Evolutionary conservation across 371 early-diverging fungal species (phyloP).

Genomic region (Mortierella sp.): DNA sequence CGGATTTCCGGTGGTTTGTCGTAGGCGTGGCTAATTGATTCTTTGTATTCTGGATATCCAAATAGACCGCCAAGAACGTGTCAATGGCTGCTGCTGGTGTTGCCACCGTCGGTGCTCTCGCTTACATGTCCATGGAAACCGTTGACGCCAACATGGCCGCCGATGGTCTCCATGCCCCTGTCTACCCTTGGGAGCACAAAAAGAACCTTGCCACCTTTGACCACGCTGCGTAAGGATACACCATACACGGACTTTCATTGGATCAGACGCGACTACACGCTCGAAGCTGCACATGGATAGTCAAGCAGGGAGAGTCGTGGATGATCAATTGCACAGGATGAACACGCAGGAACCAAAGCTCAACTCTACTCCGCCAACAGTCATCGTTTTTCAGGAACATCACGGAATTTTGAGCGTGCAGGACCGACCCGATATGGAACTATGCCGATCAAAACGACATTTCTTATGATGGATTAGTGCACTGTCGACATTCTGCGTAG

Average conservation of each 20-base stretch:
- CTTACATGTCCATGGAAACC: slow-evolving; percentile 63
- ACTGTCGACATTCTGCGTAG: not conserved
- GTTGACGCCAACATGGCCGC: slow-evolving; percentile 84
- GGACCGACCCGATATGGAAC: slow-evolving; percentile 3
- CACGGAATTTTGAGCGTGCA: not conserved
- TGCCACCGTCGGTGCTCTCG: slow-evolving; percentile 69
- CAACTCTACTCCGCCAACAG: not conserved
- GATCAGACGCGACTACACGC: not conserved
- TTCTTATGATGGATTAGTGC: not conserved
- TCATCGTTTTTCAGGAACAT: not conserved
- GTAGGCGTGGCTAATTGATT: not conserved
- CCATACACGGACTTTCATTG: too few species aligned
- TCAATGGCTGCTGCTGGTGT: slow-evolving; percentile 70
- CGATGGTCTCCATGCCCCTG: slow-evolving; percentile 94
- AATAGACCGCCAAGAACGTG: slow-evolving; percentile 58
- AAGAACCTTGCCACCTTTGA: slow-evolving; percentile 90
- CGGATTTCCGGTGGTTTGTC: not conserved
- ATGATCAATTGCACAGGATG: not conserved
- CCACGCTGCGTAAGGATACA: slow-evolving; percentile 85
- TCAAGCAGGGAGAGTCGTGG: too few species aligned
- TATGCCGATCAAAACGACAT: not conserved
- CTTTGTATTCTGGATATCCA: not conserved
- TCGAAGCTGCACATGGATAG: not conserved
- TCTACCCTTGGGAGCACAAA: slow-evolving; percentile 91
- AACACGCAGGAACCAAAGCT: not conserved